Base-by-base conservation (phyloP, 805 yeast genomes). In the Saccharomycopsis schoenii region DNA sequence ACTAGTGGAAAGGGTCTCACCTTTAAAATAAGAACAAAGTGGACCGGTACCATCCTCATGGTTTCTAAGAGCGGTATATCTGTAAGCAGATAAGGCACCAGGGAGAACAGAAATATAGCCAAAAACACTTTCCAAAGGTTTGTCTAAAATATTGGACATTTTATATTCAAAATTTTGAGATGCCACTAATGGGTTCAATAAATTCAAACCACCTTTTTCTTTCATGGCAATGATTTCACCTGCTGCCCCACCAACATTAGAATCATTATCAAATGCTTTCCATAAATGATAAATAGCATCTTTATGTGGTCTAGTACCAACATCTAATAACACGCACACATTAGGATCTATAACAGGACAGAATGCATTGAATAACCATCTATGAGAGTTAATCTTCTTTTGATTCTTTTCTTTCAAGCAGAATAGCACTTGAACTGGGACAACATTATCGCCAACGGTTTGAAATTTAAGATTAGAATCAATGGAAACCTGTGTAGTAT, bases 171-270 rank as follows among this genome's bases (percentile, higher is more conserved):
- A 93, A 71, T 93, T 93, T 71, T 93, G 98, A 0, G 97, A 89
- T 0, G 97, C 97, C 56, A 93, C 97, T 52, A 93, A 76, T 11
- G 98, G 98, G 72, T 93, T 93, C 24, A 89, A 71, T 64, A 94
- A 76, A 65, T 92, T 89, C 25, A 75, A 68, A 82, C 97, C 90
- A 36, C 84, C 87, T 67, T 84, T 88, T 54, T 99, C 99, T 68
- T 90, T 91, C 89, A 93, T 86, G 0, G 98, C 90, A 64, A 88
- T 88, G 70, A 94, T 92, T 72, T 94, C 98, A 64, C 99, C 99
- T 14, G 98, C 97, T 1, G 97, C 99, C 65, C 99, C 99, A 0
- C 97, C 99, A 59, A 94, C 97, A 68, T 93, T 92, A 1, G 97
- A 91, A 70, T 94, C 97, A 67, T 84, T 81, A 72, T 94, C 99